A percentile compares a stretch with the other conserved stretches of the same genome.
Conservation (phyloP, 495 filamentous ascomycete species). For the Neurospora intermedia region DNA sequence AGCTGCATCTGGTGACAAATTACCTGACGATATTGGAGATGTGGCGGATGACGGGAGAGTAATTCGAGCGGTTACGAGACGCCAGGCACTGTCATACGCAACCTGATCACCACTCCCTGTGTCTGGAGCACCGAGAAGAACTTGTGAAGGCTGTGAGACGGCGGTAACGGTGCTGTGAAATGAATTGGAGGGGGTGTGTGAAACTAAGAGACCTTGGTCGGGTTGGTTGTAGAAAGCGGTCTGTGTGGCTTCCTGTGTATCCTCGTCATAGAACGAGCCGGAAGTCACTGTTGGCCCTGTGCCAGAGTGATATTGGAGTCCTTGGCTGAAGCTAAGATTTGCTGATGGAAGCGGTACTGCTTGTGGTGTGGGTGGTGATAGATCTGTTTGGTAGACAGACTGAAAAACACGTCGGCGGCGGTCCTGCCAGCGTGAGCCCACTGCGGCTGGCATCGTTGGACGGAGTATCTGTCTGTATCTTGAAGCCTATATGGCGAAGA, state of each 20-base stretch:
- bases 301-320: conserved; percentile 1
- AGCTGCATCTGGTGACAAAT: conserved; percentile 30
- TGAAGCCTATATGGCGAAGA: not conserved
- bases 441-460: conserved; percentile 16
- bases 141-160: conserved; percentile 6
- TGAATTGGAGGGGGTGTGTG: conserved; percentile 1
- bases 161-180: conserved; percentile 8
- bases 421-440: conserved; percentile 28
- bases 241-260: conserved; percentile 1
- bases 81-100: conserved; percentile 59
- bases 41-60: conserved; percentile 41
- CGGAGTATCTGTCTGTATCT: not conserved
- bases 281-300: conserved; percentile 3
- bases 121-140: conserved; percentile 14
- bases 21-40: conserved; percentile 31
- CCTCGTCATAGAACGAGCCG: conserved; percentile 5
- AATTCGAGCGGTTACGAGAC: conserved; percentile 52
- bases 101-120: conserved; percentile 40
- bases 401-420: conserved; percentile 35
- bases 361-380: conserved; percentile 34
- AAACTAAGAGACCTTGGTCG: not conserved
- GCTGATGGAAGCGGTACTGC: conserved; percentile 23
- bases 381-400: conserved; percentile 39
- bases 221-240: not conserved
- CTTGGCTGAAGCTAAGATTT: not conserved